A percentile compares a stretch with the other conserved stretches of the same genome.
These are phyloP conservation scores for Chenopodium quinoa DNA, from an alignment of 148 eudicot genomes.

Conservation along the genomic window DNA sequence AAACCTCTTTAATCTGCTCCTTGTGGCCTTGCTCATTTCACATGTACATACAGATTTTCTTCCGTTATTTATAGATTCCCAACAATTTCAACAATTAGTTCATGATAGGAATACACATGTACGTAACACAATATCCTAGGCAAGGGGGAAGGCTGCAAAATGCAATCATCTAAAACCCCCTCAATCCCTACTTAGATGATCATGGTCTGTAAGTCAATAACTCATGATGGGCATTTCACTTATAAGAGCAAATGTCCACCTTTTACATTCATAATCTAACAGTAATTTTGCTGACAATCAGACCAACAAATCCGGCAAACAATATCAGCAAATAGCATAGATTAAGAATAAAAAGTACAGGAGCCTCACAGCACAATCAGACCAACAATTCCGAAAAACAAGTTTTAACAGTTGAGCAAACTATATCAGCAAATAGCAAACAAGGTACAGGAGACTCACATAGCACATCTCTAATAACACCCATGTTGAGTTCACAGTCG, in stretches of 20 bases:
- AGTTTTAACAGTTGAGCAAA: background rate
- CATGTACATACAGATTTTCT: background rate
- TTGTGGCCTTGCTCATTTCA: background rate
- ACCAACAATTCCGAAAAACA: background rate
- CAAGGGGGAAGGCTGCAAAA: background rate
- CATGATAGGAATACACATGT: background rate
- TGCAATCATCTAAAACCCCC: background rate
- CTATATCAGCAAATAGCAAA: background rate
- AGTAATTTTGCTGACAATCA: background rate
- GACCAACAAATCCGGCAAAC: background rate
- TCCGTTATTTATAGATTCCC: background rate
- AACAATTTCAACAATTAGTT: background rate
- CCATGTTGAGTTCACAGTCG: constrained; percentile 65
- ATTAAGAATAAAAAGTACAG: background rate
- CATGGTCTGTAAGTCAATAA: background rate
- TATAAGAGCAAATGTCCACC: background rate
- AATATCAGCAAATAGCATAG: background rate
- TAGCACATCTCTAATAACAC: constrained; percentile 77
- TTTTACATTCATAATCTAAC: background rate
- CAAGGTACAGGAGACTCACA: constrained; percentile 45
- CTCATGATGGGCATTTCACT: too few species aligned
- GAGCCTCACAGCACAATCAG: constrained; percentile 43
- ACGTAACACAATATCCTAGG: background rate
- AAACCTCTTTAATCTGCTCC: background rate
- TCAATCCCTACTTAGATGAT: background rate